Evolutionary conservation across 192 early-diverging fungal genomes (phyloP).

Genomic region (Coemansia sp.): DNA sequence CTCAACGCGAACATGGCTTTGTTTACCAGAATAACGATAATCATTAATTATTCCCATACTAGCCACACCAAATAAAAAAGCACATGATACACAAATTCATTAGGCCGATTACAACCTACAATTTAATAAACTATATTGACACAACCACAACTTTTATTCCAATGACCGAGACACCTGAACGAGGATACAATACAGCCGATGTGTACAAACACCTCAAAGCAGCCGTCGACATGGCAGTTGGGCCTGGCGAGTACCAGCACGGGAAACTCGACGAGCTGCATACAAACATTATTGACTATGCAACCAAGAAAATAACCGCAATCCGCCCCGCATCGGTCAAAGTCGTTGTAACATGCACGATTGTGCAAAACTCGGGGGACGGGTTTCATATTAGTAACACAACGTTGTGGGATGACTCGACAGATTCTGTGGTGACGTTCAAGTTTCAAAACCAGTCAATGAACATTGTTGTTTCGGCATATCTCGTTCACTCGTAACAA

Average conservation of each 20-base stretch:
- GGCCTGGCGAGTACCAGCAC: conserved; percentile 37
- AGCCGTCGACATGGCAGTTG: conserved; percentile 40
- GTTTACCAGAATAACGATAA: neutral
- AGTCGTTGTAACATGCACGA: conserved; percentile 35
- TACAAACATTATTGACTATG: conserved; percentile 45
- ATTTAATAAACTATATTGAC: too few relatives aligned
- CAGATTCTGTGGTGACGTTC: conserved; percentile 28
- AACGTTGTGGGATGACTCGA: conserved; percentile 30
- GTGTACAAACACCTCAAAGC: conserved; percentile 34
- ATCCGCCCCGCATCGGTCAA: conserved; percentile 19
- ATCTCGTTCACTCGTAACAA: conserved; percentile 17
- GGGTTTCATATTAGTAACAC: conserved; percentile 40
- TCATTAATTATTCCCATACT: neutral
- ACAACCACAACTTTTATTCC: too few relatives aligned
- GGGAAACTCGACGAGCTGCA: conserved; percentile 24
- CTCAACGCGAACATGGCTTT: neutral
- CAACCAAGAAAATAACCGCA: conserved; percentile 33
- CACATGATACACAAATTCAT: too few relatives aligned
- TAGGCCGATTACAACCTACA: too few relatives aligned
- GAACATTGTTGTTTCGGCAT: conserved; percentile 34
- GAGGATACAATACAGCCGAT: conserved; percentile 15
- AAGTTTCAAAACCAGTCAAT: conserved; percentile 32
- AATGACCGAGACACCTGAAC: neutral
- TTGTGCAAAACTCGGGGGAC: conserved; percentile 39
- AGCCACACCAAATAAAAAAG: too few relatives aligned